Evolutionary conservation across 805 yeast species (phyloP), one percentile per base, ranked within the genome.

Genomic region (Saccharomycopsis sp.): DNA sequence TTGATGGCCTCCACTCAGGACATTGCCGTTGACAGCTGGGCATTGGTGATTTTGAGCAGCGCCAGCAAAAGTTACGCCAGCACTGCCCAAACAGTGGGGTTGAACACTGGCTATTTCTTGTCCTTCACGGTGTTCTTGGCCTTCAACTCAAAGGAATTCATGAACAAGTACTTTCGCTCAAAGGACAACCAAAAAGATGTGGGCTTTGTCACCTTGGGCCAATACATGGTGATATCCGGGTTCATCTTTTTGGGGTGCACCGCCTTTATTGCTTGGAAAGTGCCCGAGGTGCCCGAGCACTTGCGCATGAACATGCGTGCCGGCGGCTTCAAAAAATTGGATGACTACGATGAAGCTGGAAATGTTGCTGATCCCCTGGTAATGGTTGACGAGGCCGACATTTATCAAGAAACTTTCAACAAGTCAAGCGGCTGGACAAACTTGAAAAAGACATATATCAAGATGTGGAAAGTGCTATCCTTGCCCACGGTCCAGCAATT

Each of bases 1-100:
- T 73, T 89, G 43, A 67, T 88, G 45, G 88, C 96, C 63, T 96
- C 97, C 1, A 89, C 98, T 0, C 98, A 92, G 60, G 98, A 92
- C 57, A 92, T 92, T 42, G 97, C 98, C 0, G 98, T 92, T 17
- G 98, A 92, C 62, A 97, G 98, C 8, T 92, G 98, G 98, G 96
- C 97, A 0, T 64, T 92, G 54, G 92, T 96, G 1, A 76, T 89
- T 30, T 65, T 92, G 39, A 76, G 88, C 13, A 77, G 77, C 19
- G 74, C 73, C 20, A 80, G 94, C 10, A 66, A 92, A 47, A 78
- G 94, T 13, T 92, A 77, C 63, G 97, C 98, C 0, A 84, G 95
- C 4, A 92, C 98, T 0, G 98, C 98, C 0, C 98, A 92, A 61
- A 92, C 98, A 0, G 75, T 92, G 34, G 98, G 98, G 0, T 69